A percentile compares a stretch with the other conserved stretches of the same genome.
These are phyloP conservation scores for Discostella stelligera DNA, from an alignment of 352 stramenopile species.

Conservation along the genomic window DNA sequence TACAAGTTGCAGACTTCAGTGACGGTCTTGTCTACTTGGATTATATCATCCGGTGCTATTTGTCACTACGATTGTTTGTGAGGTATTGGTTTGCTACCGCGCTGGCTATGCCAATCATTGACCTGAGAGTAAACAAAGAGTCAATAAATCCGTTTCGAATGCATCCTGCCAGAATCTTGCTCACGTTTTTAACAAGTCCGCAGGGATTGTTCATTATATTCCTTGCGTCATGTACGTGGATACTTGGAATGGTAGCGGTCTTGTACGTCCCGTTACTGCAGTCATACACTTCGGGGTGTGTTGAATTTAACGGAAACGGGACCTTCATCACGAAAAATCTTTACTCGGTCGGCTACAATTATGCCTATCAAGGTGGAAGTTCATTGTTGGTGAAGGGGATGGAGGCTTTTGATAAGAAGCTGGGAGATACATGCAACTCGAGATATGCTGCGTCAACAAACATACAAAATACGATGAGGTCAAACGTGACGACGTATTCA, in stretches of 20 bases:
- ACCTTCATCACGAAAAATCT: constrained; percentile 58
- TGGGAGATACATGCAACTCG: constrained; percentile 41
- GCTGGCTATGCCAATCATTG: constrained; percentile 40
- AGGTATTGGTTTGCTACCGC: constrained; percentile 54
- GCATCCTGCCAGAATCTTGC: constrained; percentile 32
- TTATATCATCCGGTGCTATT: constrained; percentile 43
- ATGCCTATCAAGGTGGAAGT: constrained; percentile 55
- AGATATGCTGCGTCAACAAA: constrained; percentile 35
- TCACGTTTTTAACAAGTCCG: constrained; percentile 38
- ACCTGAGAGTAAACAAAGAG: constrained; percentile 53
- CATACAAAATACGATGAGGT: constrained; percentile 42
- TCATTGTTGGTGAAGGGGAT: constrained; percentile 39
- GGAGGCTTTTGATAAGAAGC: constrained; percentile 46
- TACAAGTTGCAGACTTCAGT: constrained; percentile 35
- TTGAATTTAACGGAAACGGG: constrained; percentile 32
- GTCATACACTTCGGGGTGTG: constrained; percentile 41
- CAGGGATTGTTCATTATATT: constrained; percentile 40
- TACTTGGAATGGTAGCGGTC: constrained; percentile 31
- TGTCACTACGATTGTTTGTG: constrained; percentile 38
- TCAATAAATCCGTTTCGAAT: constrained; percentile 49
- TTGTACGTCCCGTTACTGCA: constrained; percentile 43
- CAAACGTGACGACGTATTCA: constrained; percentile 43
- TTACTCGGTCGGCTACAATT: constrained; percentile 48
- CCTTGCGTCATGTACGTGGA: constrained; percentile 30
- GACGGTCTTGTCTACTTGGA: constrained; percentile 46